Conservation (phyloP, 805 yeast genomes). For the Priceomyces haplophilus region DNA sequence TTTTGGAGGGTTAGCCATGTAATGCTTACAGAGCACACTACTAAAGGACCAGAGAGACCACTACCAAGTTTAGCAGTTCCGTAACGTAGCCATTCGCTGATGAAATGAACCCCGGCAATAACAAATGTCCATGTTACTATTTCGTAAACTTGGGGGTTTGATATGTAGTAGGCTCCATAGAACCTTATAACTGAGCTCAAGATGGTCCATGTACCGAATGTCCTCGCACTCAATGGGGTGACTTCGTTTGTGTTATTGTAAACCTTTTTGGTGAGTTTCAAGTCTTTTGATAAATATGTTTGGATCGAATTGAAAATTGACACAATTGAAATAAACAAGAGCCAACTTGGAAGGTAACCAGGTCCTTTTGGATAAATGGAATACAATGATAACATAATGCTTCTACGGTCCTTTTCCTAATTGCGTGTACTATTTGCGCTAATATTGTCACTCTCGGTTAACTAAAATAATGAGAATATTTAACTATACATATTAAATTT, state of each 20-base stretch:
- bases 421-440: constrained; percentile 1
- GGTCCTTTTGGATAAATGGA: constrained; percentile 18
- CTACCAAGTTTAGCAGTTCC: constrained; percentile 80
- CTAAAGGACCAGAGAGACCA: constrained; percentile 85
- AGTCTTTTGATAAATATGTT: constrained; percentile 68
- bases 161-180: constrained; percentile 75
- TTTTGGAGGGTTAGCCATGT: constrained; percentile 78
- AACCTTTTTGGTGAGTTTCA: constrained; percentile 72
- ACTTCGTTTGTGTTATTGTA: constrained; percentile 61
- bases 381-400: not conserved
- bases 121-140: constrained; percentile 76
- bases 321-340: constrained; percentile 68
- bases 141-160: constrained; percentile 68
- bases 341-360: constrained; percentile 37
- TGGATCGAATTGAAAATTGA: constrained; percentile 88
- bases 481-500: constrained; percentile 1
- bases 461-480: constrained; percentile 1
- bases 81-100: constrained; percentile 76
- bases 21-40: constrained; percentile 67
- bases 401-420: not conserved
- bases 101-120: constrained; percentile 83
- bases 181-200: constrained; percentile 79
- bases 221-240: constrained; percentile 75
- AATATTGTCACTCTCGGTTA: constrained; percentile 1
- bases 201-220: constrained; percentile 98